These are phyloP conservation scores for Ligustrum vulgare DNA, from an alignment of 257 asterid genomes.

Conservation along the genomic window DNA sequence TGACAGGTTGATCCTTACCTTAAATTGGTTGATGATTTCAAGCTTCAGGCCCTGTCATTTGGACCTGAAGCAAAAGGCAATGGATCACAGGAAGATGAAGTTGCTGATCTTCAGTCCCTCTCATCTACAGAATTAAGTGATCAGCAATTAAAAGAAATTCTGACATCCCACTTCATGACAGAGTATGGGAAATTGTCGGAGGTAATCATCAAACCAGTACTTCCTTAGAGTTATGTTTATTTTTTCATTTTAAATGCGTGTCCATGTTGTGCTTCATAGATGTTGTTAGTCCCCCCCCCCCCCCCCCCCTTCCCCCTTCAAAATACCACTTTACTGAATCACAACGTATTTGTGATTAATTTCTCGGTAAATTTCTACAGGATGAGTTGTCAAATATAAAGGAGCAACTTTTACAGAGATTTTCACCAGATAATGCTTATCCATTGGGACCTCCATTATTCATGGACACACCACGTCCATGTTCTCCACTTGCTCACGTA, in stretches of 20 bases:
- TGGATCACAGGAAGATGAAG: conserved; percentile 47
- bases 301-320: no score
- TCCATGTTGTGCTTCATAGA: no score
- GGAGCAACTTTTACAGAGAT: conserved; percentile 34
- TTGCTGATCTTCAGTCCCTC: conserved; percentile 39
- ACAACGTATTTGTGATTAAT: not conserved
- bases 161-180: conserved; percentile 36
- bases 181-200: conserved; percentile 34
- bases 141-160: conserved; percentile 38
- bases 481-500: conserved; percentile 45
- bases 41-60: conserved; percentile 31
- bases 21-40: conserved; percentile 41
- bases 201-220: conserved; percentile 27
- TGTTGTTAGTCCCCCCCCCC: no score
- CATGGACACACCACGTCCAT: conserved; percentile 55
- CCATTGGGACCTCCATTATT: conserved; percentile 44
- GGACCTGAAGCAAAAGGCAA: conserved; percentile 29
- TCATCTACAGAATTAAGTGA: conserved; percentile 35
- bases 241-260: not conserved
- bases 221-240: not conserved
- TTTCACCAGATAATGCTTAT: conserved; percentile 48
- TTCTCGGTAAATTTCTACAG: conserved; percentile 22
- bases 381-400: conserved; percentile 40
- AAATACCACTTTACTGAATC: not conserved
- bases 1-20: conserved; percentile 47